phyloP scores from a whole-genome alignment of 2,329 filamentous ascomycete species.

The Diplodia sapinea region DNA sequence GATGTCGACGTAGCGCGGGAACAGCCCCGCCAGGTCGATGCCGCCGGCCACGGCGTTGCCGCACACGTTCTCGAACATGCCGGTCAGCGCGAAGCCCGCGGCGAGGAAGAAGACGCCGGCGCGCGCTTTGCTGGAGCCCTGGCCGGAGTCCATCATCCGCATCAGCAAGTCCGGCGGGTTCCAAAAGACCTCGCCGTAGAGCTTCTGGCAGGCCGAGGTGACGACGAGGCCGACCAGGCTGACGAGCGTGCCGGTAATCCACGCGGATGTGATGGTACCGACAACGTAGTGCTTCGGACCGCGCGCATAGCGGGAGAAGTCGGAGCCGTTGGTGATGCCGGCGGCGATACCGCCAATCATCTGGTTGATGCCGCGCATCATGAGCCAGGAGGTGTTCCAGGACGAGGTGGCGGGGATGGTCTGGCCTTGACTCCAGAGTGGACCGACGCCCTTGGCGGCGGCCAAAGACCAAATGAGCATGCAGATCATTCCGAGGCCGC shows the following conservation, averaged over 20 bases:
- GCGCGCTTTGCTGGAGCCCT: slow-evolving; percentile 47
- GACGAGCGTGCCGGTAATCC: slow-evolving; percentile 51
- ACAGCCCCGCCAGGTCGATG: slow-evolving; percentile 46
- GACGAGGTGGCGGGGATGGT: slow-evolving; percentile 44
- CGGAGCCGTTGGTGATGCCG: slow-evolving; percentile 52
- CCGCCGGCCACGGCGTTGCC: slow-evolving; percentile 45
- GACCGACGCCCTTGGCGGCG: slow-evolving; percentile 53
- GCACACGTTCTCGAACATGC: slow-evolving; percentile 51
- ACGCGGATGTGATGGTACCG: slow-evolving; percentile 50
- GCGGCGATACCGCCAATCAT: slow-evolving; percentile 50
- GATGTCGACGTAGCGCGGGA: slow-evolving; percentile 45
- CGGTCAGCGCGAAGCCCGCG: slow-evolving; percentile 45
- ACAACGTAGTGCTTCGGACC: slow-evolving; percentile 46
- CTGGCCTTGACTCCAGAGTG: slow-evolving; percentile 50
- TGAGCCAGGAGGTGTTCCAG: slow-evolving; percentile 53
- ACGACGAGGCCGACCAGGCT: slow-evolving; percentile 52
- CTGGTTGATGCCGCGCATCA: slow-evolving; percentile 55
- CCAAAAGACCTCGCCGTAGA: slow-evolving; percentile 47
- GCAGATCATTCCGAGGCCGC: slow-evolving; percentile 54
- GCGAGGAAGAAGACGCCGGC: slow-evolving; percentile 47
- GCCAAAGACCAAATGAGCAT: slow-evolving; percentile 55
- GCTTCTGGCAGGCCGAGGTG: slow-evolving; percentile 48
- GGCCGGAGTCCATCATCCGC: slow-evolving; percentile 53
- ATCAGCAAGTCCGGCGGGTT: slow-evolving; percentile 53
- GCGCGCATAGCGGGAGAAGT: slow-evolving; percentile 54